Percentiles rank a stretch among this genome's conserved stretches.
Evolutionary conservation across 495 filamentous ascomycete species (phyloP).

Genomic region (Talaromyces proteolyticus): DNA sequence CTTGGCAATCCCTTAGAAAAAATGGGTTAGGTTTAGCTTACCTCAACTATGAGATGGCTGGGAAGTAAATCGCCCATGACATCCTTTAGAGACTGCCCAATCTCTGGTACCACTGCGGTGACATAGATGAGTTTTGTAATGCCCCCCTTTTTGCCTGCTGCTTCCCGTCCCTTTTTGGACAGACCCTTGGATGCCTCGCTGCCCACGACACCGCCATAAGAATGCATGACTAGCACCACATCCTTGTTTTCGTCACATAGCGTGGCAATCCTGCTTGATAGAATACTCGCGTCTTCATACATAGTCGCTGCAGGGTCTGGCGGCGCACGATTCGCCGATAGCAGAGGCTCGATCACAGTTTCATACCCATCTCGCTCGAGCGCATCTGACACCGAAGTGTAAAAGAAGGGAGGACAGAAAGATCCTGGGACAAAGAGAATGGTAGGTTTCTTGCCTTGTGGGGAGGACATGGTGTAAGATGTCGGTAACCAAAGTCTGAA

Average conservation of each 20-base stretch:
- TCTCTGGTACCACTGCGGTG: conserved; percentile 24
- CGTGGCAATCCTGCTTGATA: conserved; percentile 17
- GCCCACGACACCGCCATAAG: conserved; percentile 30
- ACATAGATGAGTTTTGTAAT: conserved; percentile 36
- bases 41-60: conserved; percentile 24
- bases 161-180: conserved; percentile 27
- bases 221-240: conserved; percentile 31
- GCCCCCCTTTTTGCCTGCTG: conserved; percentile 29
- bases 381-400: conserved; percentile 18
- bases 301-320: conserved; percentile 39
- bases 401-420: conserved; percentile 26
- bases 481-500: neutral
- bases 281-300: conserved; percentile 20
- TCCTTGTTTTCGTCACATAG: conserved; percentile 23
- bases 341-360: conserved; percentile 11
- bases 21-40: conserved; percentile 8
- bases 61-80: conserved; percentile 19
- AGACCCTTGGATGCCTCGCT: conserved; percentile 30
- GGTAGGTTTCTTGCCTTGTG: conserved; percentile 21
- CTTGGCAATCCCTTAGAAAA: neutral
- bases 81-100: conserved; percentile 20
- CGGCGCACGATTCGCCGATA: conserved; percentile 23
- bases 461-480: conserved; percentile 8
- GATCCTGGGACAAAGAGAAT: conserved; percentile 42
- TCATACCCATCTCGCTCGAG: conserved; percentile 17